Percentiles rank a stretch among this genome's conserved stretches.
Conservation (phyloP, 108 stramenopile species). For the Poteriospumella lacustris region DNA sequence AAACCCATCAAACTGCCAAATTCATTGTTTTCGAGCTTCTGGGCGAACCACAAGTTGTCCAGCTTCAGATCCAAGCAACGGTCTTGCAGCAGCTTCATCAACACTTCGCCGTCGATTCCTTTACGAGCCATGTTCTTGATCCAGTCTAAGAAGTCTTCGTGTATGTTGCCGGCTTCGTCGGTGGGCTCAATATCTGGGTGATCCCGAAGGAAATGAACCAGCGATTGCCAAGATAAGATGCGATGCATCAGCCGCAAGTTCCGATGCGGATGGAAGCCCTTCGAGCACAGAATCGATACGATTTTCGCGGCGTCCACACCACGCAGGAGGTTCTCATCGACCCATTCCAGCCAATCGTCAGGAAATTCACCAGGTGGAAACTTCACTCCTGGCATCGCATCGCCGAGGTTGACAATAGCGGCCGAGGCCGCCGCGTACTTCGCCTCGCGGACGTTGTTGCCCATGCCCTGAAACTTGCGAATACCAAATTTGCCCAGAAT, state of each 20-base stretch:
- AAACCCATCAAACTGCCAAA: slow-evolving; percentile 29
- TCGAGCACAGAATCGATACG: slow-evolving; percentile 39
- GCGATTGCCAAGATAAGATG: slow-evolving; percentile 27
- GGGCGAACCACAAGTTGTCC: slow-evolving; percentile 30
- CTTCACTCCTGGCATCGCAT: slow-evolving; percentile 53
- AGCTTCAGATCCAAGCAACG: slow-evolving; percentile 19
- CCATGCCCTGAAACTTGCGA: slow-evolving; percentile 54
- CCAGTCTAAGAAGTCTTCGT: slow-evolving; percentile 46
- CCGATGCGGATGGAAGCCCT: slow-evolving; percentile 49
- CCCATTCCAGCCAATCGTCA: slow-evolving; percentile 42
- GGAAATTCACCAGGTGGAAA: slow-evolving; percentile 39
- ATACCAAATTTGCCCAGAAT: slow-evolving; percentile 14
- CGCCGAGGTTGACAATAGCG: slow-evolving; percentile 42
- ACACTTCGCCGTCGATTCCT: slow-evolving; percentile 49
- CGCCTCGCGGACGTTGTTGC: slow-evolving; percentile 52
- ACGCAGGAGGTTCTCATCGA: slow-evolving; percentile 47
- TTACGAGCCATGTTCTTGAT: slow-evolving; percentile 38
- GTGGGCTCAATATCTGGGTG: slow-evolving; percentile 17
- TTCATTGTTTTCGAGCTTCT: slow-evolving; percentile 41
- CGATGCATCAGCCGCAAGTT: slow-evolving; percentile 52
- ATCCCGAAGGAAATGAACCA: background rate
- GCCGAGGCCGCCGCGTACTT: slow-evolving; percentile 49
- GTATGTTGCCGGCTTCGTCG: slow-evolving; percentile 26
- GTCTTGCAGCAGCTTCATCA: slow-evolving; percentile 38
- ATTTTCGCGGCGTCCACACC: slow-evolving; percentile 46